Percentiles rank a stretch among this genome's conserved stretches.
These are phyloP conservation scores for Colletotrichum cereale DNA, from an alignment of 2,329 filamentous ascomycete genomes.

Conservation along the genomic window DNA sequence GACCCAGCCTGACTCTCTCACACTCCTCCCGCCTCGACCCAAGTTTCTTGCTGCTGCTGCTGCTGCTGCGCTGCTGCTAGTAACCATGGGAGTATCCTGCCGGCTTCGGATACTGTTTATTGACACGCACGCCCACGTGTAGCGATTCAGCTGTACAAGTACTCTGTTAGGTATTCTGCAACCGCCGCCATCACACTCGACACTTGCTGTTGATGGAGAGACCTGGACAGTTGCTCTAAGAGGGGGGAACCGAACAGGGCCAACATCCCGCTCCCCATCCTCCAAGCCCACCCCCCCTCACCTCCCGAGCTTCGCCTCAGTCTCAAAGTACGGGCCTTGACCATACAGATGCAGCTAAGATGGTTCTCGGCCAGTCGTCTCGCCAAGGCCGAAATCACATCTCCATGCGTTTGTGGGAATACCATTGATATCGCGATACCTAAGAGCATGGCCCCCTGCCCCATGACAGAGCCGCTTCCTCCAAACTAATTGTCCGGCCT, in stretches of 20 bases:
- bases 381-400: not conserved
- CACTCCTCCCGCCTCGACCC: not conserved
- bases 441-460: not conserved
- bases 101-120: not conserved
- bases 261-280: not conserved
- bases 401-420: conserved; percentile 6
- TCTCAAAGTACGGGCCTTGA: not conserved
- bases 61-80: not conserved
- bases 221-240: not conserved
- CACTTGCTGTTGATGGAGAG: not conserved
- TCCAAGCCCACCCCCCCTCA: not conserved
- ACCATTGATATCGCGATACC: not conserved
- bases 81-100: not conserved
- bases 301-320: conserved; percentile 3
- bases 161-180: conserved; percentile 2
- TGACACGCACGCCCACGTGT: not conserved
- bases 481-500: not conserved
- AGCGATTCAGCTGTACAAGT: not conserved
- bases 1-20: not conserved
- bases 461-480: not conserved
- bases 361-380: not conserved
- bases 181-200: not conserved
- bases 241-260: not conserved
- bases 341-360: conserved; percentile 1
- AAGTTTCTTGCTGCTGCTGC: not conserved